phyloP scores from a whole-genome alignment of 805 yeast genomes.

The Metschnikowia kunwiensis region DNA sequence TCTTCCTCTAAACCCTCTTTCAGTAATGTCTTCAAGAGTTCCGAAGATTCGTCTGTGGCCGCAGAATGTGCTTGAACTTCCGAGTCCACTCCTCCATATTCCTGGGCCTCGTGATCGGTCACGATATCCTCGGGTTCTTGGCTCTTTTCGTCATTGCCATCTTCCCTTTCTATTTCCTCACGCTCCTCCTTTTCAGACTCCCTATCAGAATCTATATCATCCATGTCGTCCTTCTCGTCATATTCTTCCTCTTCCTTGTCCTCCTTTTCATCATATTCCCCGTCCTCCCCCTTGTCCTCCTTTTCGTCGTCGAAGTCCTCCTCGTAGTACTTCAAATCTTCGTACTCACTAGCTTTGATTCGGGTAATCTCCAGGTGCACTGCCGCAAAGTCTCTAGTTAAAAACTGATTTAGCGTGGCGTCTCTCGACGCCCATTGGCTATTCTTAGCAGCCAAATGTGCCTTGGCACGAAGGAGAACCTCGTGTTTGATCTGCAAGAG shows the following conservation, averaged over 20 bases:
- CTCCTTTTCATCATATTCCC: slow-evolving; percentile 2
- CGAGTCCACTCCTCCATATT: neutral
- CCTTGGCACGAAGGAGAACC: slow-evolving; percentile 30
- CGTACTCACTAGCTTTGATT: slow-evolving; percentile 28
- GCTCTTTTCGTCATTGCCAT: neutral
- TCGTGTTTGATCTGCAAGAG: slow-evolving; percentile 35
- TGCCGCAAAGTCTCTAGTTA: slow-evolving; percentile 25
- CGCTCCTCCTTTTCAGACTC: neutral
- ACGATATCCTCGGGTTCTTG: neutral
- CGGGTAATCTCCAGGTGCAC: slow-evolving; percentile 29
- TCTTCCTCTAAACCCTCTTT: too few relatives aligned
- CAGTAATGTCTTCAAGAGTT: too few relatives aligned
- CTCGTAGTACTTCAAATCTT: slow-evolving; percentile 24
- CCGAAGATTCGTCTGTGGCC: neutral
- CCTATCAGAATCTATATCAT: slow-evolving; percentile 12
- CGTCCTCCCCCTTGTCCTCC: slow-evolving; percentile 20
- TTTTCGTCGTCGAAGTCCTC: slow-evolving; percentile 19
- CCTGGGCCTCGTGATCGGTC: too few relatives aligned
- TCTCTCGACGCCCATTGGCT: slow-evolving; percentile 37
- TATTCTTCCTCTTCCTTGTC: slow-evolving; percentile 12
- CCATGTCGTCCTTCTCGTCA: slow-evolving; percentile 18
- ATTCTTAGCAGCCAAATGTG: slow-evolving; percentile 29
- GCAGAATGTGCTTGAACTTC: neutral
- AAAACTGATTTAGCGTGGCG: slow-evolving; percentile 27
- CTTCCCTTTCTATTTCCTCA: neutral